These are phyloP conservation scores for Extremus antarcticus DNA, from an alignment of 495 filamentous ascomycete genomes.

Conservation along the genomic window DNA sequence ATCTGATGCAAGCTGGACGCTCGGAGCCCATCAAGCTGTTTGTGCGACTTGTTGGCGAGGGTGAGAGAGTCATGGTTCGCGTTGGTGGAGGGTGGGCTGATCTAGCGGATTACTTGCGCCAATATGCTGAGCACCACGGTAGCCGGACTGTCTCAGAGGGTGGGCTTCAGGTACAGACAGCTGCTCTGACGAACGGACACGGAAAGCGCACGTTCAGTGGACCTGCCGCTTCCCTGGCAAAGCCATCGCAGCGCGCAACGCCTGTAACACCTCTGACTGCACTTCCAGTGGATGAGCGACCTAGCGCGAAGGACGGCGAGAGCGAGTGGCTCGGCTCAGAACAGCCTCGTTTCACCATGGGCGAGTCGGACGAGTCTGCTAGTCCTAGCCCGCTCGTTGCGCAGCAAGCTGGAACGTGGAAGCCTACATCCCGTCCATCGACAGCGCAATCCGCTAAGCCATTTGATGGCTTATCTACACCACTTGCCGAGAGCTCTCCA, in stretches of 20 bases:
- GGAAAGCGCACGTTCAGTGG: constrained; percentile 1
- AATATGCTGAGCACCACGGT: constrained; percentile 85
- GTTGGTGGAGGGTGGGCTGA: constrained; percentile 97
- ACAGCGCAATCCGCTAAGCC: constrained; percentile 6
- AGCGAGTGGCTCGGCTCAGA: no score
- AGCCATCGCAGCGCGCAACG: neutral
- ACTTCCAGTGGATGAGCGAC: neutral
- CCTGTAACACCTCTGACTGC: neutral
- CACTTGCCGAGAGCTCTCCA: neutral
- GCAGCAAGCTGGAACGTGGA: constrained; percentile 2
- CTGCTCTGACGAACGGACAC: neutral
- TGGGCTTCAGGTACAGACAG: constrained; percentile 50
- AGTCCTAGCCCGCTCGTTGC: neutral
- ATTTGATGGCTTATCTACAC: neutral
- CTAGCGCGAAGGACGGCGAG: neutral
- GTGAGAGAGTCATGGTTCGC: constrained; percentile 94
- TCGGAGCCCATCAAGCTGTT: constrained; percentile 84
- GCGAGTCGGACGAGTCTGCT: constrained; percentile 1
- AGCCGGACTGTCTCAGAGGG: constrained; percentile 40
- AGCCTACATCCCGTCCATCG: constrained; percentile 6
- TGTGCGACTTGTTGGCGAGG: constrained; percentile 82
- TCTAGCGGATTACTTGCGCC: constrained; percentile 83
- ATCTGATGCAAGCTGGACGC: constrained; percentile 73
- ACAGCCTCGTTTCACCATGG: neutral
- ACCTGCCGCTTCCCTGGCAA: neutral